These are phyloP conservation scores for Cutaneotrichosporon sp. DNA, from an alignment of 1,284 basidiomycete species.

Conservation along the genomic window DNA sequence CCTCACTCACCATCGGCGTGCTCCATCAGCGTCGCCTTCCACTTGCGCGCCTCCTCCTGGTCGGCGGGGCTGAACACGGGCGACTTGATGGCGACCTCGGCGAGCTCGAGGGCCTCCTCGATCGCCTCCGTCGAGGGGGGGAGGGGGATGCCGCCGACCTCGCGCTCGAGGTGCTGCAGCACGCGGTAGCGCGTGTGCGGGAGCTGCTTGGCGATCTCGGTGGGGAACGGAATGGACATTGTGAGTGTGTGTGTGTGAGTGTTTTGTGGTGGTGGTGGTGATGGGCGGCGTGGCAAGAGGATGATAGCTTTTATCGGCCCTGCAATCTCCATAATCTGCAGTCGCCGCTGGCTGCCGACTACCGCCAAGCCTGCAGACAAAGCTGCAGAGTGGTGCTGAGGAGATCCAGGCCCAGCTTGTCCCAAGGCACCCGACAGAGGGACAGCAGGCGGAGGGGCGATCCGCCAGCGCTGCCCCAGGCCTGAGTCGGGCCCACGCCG, in stretches of 20 bases:
- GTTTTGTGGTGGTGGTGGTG: not conserved
- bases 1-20: constrained; percentile 21
- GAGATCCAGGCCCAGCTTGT: no score
- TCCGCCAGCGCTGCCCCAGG: not conserved
- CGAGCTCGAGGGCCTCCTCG: constrained; percentile 23
- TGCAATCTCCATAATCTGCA: not conserved
- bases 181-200: constrained; percentile 22
- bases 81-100: constrained; percentile 15
- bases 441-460: not conserved
- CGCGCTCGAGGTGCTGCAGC: constrained; percentile 14
- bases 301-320: not conserved
- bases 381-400: not conserved
- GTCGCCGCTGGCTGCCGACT: not conserved
- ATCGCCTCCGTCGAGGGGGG: constrained; percentile 14
- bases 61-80: constrained; percentile 19
- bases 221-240: constrained; percentile 19
- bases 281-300: not conserved
- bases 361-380: not conserved
- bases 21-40: constrained; percentile 18
- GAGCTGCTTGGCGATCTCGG: constrained; percentile 23
- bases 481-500: not conserved
- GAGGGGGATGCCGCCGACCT: constrained; percentile 21
- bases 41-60: constrained; percentile 18
- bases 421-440: not conserved
- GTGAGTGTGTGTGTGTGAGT: not conserved